Evolutionary conservation across 768 basidiomycete species (phyloP), one percentile per base, ranked within the genome.

Genomic region (Russula olivacea): DNA sequence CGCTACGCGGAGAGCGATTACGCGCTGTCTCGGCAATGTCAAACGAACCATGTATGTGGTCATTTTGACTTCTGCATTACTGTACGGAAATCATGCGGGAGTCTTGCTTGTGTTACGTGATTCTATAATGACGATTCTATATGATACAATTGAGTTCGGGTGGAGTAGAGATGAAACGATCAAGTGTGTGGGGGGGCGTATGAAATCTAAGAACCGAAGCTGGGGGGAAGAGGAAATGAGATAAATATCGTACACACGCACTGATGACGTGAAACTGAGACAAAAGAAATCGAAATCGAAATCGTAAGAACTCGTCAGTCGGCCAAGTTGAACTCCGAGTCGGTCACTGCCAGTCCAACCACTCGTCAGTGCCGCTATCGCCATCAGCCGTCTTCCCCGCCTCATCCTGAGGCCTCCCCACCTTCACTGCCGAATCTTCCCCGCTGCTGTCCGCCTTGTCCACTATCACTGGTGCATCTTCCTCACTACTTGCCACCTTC

Each of bases 381-480:
- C 53, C 48, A 12, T 12, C 36, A 30, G 49, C 38, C 50, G 28
- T 23, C 49, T 59, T 51, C 19, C 15, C 49, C 1, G 19, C n/a
- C 19, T n/a, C 30, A 21, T 6, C 38, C 36, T 34, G 28, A 28
- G 47, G 48, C 30, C 6, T 45, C 21, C 59, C 51, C n/a, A 58
- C 61, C 14, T 49, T 48, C 49, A 54, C 45, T 8, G 38, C 28
- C 11, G 56, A 3, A 14, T 64, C 58, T 14, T 63, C 61, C 19
- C 43, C 65, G n/a, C 48, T 23, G 41, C 34, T 66, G 45, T 41
- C 57, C n/a, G 2, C 28, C 36, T 63, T 65, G 34, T 62, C 51
- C 38, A 55, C 61, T 4, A 47, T 12, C 21, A 47, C 45, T 9
- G 47, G 30, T 15, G 57, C 2, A 11, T 64, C 58, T 7, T 64